phyloP scores from a whole-genome alignment of 192 early-diverging fungal species.

The Coemansia sp. region DNA sequence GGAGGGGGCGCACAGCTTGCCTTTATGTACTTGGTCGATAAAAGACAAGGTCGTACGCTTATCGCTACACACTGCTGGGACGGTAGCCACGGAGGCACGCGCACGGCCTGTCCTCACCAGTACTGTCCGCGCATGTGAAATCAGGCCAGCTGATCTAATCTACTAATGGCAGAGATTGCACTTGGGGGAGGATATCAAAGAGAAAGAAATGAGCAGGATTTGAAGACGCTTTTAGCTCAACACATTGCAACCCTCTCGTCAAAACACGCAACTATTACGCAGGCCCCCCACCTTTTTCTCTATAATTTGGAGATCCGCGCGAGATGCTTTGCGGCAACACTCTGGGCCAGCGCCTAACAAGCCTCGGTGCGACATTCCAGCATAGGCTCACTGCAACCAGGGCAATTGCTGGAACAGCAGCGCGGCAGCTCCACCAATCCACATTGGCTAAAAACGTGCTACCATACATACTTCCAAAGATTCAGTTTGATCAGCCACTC shows the following conservation, averaged over 20 bases:
- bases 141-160: constrained; percentile 2
- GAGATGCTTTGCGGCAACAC: constrained; percentile 10
- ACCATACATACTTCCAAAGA: constrained; percentile 51
- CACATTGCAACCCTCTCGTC: background rate
- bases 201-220: background rate
- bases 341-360: constrained; percentile 10
- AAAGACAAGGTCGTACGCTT: background rate
- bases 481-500: constrained; percentile 46
- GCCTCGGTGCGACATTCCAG: constrained; percentile 4
- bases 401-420: background rate
- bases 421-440: constrained; percentile 9
- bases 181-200: background rate
- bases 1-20: background rate
- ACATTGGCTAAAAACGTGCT: background rate
- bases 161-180: background rate
- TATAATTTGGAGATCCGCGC: background rate
- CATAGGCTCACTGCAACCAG: background rate
- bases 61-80: background rate
- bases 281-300: background rate
- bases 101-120: background rate
- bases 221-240: background rate
- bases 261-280: background rate
- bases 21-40: background rate
- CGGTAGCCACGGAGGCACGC: background rate
- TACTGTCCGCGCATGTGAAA: constrained; percentile 8